These are phyloP conservation scores for Coniochaeta ligniaria DNA, from an alignment of 2,329 filamentous ascomycete species.

Conservation along the genomic window DNA sequence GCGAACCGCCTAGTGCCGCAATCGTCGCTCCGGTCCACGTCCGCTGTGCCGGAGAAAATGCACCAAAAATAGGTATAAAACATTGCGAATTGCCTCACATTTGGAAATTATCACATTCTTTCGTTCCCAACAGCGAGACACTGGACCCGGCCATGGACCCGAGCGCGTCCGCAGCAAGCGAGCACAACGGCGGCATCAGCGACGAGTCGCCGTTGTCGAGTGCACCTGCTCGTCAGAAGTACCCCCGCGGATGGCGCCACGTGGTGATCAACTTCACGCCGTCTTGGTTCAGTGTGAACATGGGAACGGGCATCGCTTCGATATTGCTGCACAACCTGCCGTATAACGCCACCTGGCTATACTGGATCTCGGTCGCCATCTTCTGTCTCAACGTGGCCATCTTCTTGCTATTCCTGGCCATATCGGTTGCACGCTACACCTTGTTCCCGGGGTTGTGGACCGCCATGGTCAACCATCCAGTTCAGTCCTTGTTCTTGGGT, in stretches of 20 bases:
- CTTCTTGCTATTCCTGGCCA: constrained; percentile 40
- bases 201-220: neutral
- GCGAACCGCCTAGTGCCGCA: no score
- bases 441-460: constrained; percentile 54
- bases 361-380: constrained; percentile 45
- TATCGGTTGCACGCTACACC: constrained; percentile 49
- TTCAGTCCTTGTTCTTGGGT: constrained; percentile 49
- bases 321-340: constrained; percentile 51
- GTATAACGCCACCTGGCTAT: constrained; percentile 45
- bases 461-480: constrained; percentile 54
- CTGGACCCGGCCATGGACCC: neutral
- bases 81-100: neutral
- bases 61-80: neutral
- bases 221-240: neutral
- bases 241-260: constrained; percentile 19
- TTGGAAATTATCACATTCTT: neutral
- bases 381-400: constrained; percentile 49
- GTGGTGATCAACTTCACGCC: constrained; percentile 37
- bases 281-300: constrained; percentile 46
- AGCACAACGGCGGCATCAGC: neutral
- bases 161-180: neutral
- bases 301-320: constrained; percentile 59
- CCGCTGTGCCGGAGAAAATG: no score
- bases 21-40: no score
- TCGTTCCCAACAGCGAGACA: neutral